A percentile compares a stretch with the other conserved stretches of the same genome.
Evolutionary conservation across 257 asterid species (phyloP).

Genomic region (Petrea volubilis): DNA sequence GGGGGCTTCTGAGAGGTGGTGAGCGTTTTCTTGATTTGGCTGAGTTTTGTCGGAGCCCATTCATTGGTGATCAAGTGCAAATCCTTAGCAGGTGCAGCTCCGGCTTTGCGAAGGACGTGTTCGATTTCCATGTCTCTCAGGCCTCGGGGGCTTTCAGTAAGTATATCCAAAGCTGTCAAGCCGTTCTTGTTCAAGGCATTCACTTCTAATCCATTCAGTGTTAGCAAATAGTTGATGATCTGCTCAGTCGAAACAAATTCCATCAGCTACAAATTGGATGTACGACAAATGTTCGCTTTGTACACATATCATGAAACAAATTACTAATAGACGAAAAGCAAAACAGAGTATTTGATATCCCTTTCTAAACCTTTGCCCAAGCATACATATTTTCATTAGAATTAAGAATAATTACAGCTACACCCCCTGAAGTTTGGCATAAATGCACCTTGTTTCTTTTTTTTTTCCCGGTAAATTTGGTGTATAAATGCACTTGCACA

Average conservation of each 20-base stretch:
- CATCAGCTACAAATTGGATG: neutral
- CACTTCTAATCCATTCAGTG: conserved; percentile 32
- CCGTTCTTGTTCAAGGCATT: conserved; percentile 35
- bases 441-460: too few species aligned
- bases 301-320: too few species aligned
- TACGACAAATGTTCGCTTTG: too few species aligned
- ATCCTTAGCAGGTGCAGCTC: conserved; percentile 34
- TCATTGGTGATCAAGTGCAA: conserved; percentile 27
- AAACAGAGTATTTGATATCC: too few species aligned
- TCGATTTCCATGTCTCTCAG: conserved; percentile 45
- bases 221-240: conserved; percentile 37
- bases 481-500: too few species aligned
- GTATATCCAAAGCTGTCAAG: conserved; percentile 38
- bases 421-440: too few species aligned
- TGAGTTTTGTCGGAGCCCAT: conserved; percentile 6
- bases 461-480: too few species aligned
- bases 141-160: conserved; percentile 40
- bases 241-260: conserved; percentile 20
- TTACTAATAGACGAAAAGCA: too few species aligned
- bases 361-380: neutral
- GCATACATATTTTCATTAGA: neutral
- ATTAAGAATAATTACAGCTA: too few species aligned
- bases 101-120: conserved; percentile 20
- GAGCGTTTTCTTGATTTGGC: neutral
- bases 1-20: neutral